phyloP scores from a whole-genome alignment of 2,329 filamentous ascomycete species.

The Aspergillus floridensis region DNA sequence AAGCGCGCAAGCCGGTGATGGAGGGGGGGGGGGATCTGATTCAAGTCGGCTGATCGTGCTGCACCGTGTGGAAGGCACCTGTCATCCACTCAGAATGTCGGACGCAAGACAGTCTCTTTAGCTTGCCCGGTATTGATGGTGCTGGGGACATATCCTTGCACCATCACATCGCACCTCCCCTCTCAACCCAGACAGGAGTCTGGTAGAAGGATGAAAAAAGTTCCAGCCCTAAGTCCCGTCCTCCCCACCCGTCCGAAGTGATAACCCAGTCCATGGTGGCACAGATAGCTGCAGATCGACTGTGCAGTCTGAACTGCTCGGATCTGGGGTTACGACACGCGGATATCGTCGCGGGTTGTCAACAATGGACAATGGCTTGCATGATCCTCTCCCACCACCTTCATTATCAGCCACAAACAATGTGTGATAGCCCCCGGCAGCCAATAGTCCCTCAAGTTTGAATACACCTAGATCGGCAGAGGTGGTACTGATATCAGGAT shows the following conservation, averaged over 20 bases:
- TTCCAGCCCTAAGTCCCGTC: not conserved
- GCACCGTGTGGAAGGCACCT: not conserved
- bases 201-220: constrained; percentile 5
- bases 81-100: not conserved
- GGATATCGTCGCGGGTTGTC: not conserved
- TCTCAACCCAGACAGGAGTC: not conserved
- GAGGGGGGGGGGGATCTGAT: constrained; percentile 6
- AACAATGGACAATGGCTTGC: constrained; percentile 9
- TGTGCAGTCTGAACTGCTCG: constrained; percentile 9
- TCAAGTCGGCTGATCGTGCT: constrained; percentile 11
- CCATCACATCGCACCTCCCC: not conserved
- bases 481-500: not conserved
- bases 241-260: not conserved
- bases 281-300: constrained; percentile 16
- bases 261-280: not conserved
- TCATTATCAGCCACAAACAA: not conserved
- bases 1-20: constrained; percentile 4
- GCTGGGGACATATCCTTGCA: not conserved
- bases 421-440: not conserved
- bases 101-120: not conserved
- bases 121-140: not conserved
- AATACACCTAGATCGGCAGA: not conserved
- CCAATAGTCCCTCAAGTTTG: not conserved
- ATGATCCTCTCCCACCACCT: constrained; percentile 1
- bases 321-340: constrained; percentile 11